These are phyloP conservation scores for Spathaspora arborariae DNA, from an alignment of 805 yeast genomes.

Conservation along the genomic window DNA sequence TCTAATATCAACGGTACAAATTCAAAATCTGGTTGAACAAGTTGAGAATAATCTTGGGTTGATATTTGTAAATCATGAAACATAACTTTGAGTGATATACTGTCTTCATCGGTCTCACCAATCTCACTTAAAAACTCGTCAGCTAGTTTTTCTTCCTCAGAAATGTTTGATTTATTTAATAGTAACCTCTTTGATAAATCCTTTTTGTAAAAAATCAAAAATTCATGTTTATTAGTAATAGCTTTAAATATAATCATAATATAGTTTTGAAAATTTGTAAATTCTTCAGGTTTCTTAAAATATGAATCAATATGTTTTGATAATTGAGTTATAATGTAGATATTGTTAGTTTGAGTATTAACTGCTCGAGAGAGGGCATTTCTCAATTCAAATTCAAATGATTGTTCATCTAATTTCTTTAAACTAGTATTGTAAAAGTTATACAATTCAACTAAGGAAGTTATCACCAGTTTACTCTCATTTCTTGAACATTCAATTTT, in stretches of 20 bases:
- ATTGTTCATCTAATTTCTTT: slow-evolving; percentile 10
- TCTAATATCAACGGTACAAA: slow-evolving; percentile 32
- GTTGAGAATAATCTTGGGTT: neutral
- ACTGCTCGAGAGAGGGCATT: slow-evolving; percentile 18
- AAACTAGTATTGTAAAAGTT: slow-evolving; percentile 11
- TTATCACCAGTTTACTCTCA: neutral
- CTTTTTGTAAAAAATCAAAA: slow-evolving; percentile 25
- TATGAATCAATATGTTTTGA: slow-evolving; percentile 30
- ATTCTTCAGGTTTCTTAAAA: slow-evolving; percentile 15
- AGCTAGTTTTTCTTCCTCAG: slow-evolving; percentile 19
- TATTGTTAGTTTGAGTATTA: slow-evolving; percentile 15
- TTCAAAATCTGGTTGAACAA: slow-evolving; percentile 11
- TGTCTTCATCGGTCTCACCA: slow-evolving; percentile 29
- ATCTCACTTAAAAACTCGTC: slow-evolving; percentile 23
- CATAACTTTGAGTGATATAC: slow-evolving; percentile 27
- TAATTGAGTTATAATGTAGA: slow-evolving; percentile 17
- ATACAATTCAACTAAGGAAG: slow-evolving; percentile 13
- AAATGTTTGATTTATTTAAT: slow-evolving; percentile 16
- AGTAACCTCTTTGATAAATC: slow-evolving; percentile 37
- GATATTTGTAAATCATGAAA: slow-evolving; percentile 29
- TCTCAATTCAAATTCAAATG: slow-evolving; percentile 30
- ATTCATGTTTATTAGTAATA: slow-evolving; percentile 30
- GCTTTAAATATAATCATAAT: slow-evolving; percentile 28
- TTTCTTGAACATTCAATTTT: slow-evolving; percentile 1
- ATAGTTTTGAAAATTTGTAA: slow-evolving; percentile 14